These are phyloP conservation scores for Streptanthus diversifolius DNA, from an alignment of 345 rosid genomes.

Conservation along the genomic window DNA sequence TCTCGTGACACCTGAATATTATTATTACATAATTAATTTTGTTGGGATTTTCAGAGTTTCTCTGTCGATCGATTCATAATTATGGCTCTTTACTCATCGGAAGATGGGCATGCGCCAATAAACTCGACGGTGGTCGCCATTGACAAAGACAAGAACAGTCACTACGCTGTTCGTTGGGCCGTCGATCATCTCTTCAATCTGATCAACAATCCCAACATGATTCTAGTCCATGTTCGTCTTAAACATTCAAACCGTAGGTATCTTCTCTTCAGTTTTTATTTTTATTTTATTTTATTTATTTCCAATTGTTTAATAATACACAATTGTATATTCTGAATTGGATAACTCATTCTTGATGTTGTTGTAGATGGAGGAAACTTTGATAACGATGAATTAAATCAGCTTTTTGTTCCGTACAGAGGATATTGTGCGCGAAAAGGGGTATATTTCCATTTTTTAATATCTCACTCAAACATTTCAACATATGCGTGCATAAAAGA, in stretches of 20 bases:
- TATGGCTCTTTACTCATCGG: slow-evolving; percentile 38
- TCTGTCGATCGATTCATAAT: slow-evolving; percentile 2
- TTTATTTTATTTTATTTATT: too few relatives aligned
- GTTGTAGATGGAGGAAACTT: slow-evolving; percentile 30
- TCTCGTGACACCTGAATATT: slow-evolving; percentile 21
- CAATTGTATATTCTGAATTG: background rate
- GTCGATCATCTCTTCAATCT: slow-evolving; percentile 52
- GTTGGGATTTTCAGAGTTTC: background rate
- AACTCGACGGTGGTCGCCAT: slow-evolving; percentile 66
- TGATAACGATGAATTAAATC: slow-evolving; percentile 42
- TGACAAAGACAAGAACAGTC: slow-evolving; percentile 84
- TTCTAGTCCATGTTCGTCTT: slow-evolving; percentile 60
- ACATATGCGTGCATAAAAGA: background rate
- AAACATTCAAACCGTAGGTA: slow-evolving; percentile 60
- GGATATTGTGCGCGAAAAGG: slow-evolving; percentile 85
- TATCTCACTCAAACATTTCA: slow-evolving; percentile 10
- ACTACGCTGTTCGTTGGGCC: slow-evolving; percentile 84
- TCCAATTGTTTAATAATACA: background rate
- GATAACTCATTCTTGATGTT: background rate
- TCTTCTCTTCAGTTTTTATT: slow-evolving; percentile 24
- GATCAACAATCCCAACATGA: slow-evolving; percentile 37
- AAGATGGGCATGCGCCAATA: slow-evolving; percentile 31
- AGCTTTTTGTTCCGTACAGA: slow-evolving; percentile 60
- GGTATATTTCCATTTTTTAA: slow-evolving; percentile 34
- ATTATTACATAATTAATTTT: background rate